phyloP scores from a whole-genome alignment of 345 rosid genomes.

The Brassica carinata region DNA sequence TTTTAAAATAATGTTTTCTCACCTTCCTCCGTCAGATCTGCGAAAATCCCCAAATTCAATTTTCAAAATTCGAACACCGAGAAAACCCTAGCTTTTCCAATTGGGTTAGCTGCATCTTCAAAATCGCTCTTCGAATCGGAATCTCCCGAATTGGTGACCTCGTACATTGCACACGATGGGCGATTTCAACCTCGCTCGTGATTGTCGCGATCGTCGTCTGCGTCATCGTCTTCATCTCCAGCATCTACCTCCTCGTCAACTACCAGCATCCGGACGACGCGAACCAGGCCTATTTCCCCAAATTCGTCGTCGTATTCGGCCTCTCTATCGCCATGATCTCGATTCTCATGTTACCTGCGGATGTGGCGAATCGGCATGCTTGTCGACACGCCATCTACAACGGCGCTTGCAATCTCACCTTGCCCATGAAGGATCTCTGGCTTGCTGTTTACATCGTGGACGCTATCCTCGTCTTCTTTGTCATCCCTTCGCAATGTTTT shows the following conservation, averaged over 20 bases:
- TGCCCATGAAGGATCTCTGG: conserved; percentile 99
- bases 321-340: conserved; percentile 85
- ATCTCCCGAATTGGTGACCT: conserved; percentile 28
- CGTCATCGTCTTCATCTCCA: conserved; percentile 81
- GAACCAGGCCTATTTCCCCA: conserved; percentile 97
- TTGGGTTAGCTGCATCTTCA: conserved; percentile 1
- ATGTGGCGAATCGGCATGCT: conserved; percentile 98
- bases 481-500: conserved; percentile 97
- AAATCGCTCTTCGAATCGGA: conserved; percentile 24
- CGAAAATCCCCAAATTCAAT: conserved; percentile 32
- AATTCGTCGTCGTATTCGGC: conserved; percentile 93
- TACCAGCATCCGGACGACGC: conserved; percentile 99
- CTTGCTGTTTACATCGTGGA: conserved; percentile 81
- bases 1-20: conserved; percentile 14
- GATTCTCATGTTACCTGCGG: conserved; percentile 97
- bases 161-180: conserved; percentile 56
- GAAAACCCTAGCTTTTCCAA: conserved; percentile 31
- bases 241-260: conserved; percentile 93
- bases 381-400: conserved; percentile 89
- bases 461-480: conserved; percentile 88
- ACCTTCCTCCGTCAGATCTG: conserved; percentile 44
- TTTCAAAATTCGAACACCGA: conserved; percentile 1
- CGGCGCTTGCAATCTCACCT: conserved; percentile 91
- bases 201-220: conserved; percentile 92
- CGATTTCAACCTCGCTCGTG: conserved; percentile 98